Evolutionary conservation across 495 filamentous ascomycete genomes (phyloP), one percentile per base, ranked within the genome.

Genomic region (Daldinia caldariorum): DNA sequence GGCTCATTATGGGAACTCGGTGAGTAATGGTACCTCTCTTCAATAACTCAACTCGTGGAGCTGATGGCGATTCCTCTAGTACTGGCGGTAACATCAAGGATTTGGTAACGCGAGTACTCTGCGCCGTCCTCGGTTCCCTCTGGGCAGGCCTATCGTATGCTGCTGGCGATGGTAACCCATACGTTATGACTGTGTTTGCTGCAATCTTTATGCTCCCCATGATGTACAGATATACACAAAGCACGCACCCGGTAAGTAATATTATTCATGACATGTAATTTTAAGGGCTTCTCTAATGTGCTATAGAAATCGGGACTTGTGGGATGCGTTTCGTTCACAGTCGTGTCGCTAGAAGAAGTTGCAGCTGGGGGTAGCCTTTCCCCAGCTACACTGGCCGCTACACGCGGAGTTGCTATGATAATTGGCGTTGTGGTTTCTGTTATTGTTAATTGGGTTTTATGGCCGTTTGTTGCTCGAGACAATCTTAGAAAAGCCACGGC

Each of bases 391-490:
- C 77, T 85, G 13, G 80, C 84, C 6, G 84, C 81, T 75, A 82
- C 79, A 16, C 74, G 82, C 38, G 85, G 85, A 4, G 58, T 81
- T 4, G 80, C 83, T 2, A 79, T 88, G 66, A 75, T 86, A 1
- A 64, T 85, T 37, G 86, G 86, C 0, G 79, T 86, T 29, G 79
- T 85, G 0, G 78, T 81, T 0, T 82, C 86, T 3, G 75, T 88
- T 16, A 62, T 84, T 1, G 79, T 87, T 9, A 88, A 87, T 70
- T 88, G 85, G 86, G 57, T 86, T 7, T 77, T 88, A 18, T 88
- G 86, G 86, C 86, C 86, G 43, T 88, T 88, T 53, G 80, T 88
- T 5, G 86, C 86, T 18, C 77, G 86, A 7, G 85, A 88, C 71
- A 85, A 88, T 63, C 79, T 88, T 16, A 74, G 86, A 31, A 87